These are phyloP conservation scores for Rhodotorula sp. DNA, from an alignment of 1,284 basidiomycete genomes.

Conservation along the genomic window DNA sequence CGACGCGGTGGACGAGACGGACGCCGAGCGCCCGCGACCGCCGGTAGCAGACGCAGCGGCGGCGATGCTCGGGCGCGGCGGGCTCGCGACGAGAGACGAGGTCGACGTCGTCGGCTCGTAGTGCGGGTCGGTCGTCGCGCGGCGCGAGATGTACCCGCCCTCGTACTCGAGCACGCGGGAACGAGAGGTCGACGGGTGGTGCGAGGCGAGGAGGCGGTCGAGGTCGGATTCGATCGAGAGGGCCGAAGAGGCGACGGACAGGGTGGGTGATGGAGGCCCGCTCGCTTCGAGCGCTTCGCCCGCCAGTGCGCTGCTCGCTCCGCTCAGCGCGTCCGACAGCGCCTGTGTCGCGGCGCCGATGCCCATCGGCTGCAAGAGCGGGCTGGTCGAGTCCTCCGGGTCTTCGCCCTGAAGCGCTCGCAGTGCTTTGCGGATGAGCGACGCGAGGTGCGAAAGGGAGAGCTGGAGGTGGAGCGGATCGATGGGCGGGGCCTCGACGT, in stretches of 20 bases:
- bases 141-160: constrained; percentile 40
- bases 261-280: constrained; percentile 14
- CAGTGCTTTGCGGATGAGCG: constrained; percentile 69
- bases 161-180: constrained; percentile 21
- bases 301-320: neutral
- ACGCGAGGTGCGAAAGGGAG: constrained; percentile 70
- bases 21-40: no score
- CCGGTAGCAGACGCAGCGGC: no score
- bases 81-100: constrained; percentile 27
- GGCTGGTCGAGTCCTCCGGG: constrained; percentile 39
- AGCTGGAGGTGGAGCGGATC: constrained; percentile 58
- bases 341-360: constrained; percentile 5
- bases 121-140: constrained; percentile 20
- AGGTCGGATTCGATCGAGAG: neutral
- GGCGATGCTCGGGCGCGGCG: constrained; percentile 21
- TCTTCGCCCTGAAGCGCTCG: constrained; percentile 71
- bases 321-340: constrained; percentile 2
- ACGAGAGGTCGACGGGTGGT: constrained; percentile 26
- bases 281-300: neutral
- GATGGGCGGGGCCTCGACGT: constrained; percentile 50
- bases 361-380: constrained; percentile 18
- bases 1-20: no score
- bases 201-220: constrained; percentile 25
- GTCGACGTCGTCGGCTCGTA: constrained; percentile 40
- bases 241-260: constrained; percentile 8